These are phyloP conservation scores for Diversispora eburnea DNA, from an alignment of 192 early-diverging fungal species.

Conservation along the genomic window DNA sequence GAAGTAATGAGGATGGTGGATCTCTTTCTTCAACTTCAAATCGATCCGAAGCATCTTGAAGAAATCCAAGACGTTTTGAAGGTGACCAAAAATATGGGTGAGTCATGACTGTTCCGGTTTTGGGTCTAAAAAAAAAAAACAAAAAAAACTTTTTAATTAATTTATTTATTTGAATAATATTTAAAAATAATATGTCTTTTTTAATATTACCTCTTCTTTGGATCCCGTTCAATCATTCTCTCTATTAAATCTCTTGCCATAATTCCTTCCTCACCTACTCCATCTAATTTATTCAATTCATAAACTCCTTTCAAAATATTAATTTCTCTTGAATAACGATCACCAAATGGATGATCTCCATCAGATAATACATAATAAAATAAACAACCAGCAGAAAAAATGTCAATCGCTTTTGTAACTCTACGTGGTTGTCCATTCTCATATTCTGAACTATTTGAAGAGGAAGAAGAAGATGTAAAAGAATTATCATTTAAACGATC, in stretches of 20 bases:
- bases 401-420: constrained; percentile 87
- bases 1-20: constrained; percentile 62
- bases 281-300: constrained; percentile 69
- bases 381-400: constrained; percentile 94
- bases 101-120: constrained; percentile 66
- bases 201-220: constrained; percentile 55
- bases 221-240: constrained; percentile 80
- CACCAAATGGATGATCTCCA: constrained; percentile 96
- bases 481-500: constrained; percentile 29
- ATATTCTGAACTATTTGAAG: constrained; percentile 35
- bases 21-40: constrained; percentile 84
- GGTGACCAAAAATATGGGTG: constrained; percentile 97
- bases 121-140: constrained; percentile 55
- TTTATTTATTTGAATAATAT: constrained; percentile 5
- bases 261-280: constrained; percentile 63
- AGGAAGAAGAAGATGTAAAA: constrained; percentile 36
- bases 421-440: constrained; percentile 35
- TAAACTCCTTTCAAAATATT: constrained; percentile 82
- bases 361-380: constrained; percentile 89
- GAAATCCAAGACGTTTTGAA: constrained; percentile 76
- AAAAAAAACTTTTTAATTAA: not conserved
- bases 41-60: constrained; percentile 94
- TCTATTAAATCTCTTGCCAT: constrained; percentile 89
- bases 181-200: not conserved
- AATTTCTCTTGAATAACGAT: constrained; percentile 81